Evolutionary conservation across 805 yeast species (phyloP), one percentile per base, ranked within the genome.

Genomic region (Brettanomyces custersianus): DNA sequence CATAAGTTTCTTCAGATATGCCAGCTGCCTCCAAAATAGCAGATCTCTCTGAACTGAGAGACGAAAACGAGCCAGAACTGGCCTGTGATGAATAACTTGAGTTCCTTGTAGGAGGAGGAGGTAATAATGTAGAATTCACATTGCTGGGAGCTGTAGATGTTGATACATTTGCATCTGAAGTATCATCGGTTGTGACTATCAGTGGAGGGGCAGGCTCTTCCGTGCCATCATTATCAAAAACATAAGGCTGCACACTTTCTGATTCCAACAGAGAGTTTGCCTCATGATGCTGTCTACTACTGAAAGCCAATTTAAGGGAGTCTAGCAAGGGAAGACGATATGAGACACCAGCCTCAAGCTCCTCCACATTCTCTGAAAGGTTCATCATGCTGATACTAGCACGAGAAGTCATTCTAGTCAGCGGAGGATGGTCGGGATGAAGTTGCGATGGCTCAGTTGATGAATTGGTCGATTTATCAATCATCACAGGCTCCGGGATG

Each of bases 291-390:
- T 18, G 12, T 16, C 31, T 16, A n/a, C 13, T 31, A n/a, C 13
- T 17, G 12, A 49, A 36, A 1, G 54, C 55, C 29, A 57, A 41
- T 29, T 44, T 57, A 9, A 59, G 38, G 2, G 64, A 52, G 38
- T 59, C 64, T 20, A 52, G 41, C 4, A 59, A 37, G 5, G 60
- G 48, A 19, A 59, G 44, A 29, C 59, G 45, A 25, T 48, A 42
- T 21, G 50, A 43, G 20, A 39, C 31, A 8, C 59, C 56, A 6
- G 34, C 33, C 33, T 56, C 60, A 7, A 55, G 42, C 33, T 48
- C 46, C 34, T 56, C 54, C 15, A 57, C 34, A 33, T 49, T 48
- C 22, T 43, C 44, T 20, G 48, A 42, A 36, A 54, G 51, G 18
- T 35, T 28, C 9, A 19, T 15, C 36, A 11, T 33, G 17, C 34